Evolutionary conservation across 768 basidiomycete genomes (phyloP), one percentile per base, ranked within the genome.

Genomic region (Glaciozyma martinii): DNA sequence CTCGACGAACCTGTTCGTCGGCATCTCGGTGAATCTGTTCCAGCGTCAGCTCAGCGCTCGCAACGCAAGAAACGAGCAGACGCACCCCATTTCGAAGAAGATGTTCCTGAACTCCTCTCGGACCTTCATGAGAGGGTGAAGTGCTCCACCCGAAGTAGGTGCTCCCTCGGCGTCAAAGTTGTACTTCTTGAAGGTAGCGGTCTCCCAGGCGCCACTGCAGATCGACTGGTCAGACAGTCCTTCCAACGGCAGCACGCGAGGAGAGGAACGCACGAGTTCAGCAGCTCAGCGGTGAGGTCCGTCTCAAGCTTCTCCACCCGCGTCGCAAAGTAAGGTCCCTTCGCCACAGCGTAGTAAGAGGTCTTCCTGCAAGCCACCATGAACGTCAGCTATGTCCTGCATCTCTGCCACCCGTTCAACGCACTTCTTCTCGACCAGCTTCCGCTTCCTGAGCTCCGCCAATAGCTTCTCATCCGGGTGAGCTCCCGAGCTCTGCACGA

Each of bases 41-140:
- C 12, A 29, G 25, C 32, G 46, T 55, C 33, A 60, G 53, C 2
- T 37, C 49, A 21, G 37, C 18, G 6, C 5, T 8, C 37, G 29
- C 21, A 18, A 15, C 46, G 37, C 61, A 32, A 59, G 61, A 52
- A 46, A n/a, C 42, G 21, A n/a, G 37, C 0, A 0, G 9, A 77
- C 84, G 59, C 67, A 97, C 94, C 95, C 95, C 93, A 98, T 98
- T 77, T 99, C 95, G 71, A 99, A 82, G 82, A 99, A 99, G 74
- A 98, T 97, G 76, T 88, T 88, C 59, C 93, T 83, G 74, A 99
- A 90, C 77, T 99, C 95, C 78, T 98, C 95, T 62, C 95, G 82
- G 30, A 99, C 95, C 80, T 98, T 98, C 63, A 99, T 83, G 42
- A 99, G 81, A 21, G 95, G 95, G 77, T 98, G 95, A 37, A 98